phyloP scores from a whole-genome alignment of 169 alveolate genomes.

The Amoebophrya sp. region DNA sequence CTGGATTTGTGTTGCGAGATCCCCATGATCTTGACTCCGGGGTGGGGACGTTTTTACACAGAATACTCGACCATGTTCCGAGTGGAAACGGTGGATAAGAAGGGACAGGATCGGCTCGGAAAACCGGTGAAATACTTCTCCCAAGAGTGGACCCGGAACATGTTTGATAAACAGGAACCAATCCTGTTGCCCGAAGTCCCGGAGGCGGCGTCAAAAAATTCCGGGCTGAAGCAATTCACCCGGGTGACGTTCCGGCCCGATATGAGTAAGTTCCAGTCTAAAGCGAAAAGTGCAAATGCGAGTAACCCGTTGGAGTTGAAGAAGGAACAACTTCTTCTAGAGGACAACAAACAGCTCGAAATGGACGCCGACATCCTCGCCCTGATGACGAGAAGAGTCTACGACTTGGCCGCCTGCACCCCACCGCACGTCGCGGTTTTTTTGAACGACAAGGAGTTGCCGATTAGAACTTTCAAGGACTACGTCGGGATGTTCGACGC shows the following conservation, averaged over 20 bases:
- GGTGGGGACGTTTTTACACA: no score
- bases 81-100: conserved; percentile 83
- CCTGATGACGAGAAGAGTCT: conserved; percentile 88
- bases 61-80: conserved; percentile 77
- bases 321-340: neutral
- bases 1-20: no score
- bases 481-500: conserved; percentile 83
- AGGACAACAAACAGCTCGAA: neutral
- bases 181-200: conserved; percentile 29
- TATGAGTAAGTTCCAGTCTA: conserved; percentile 54
- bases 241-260: conserved; percentile 93
- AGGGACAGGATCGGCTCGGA: conserved; percentile 37
- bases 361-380: conserved; percentile 51
- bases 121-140: neutral
- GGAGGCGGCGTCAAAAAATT: neutral
- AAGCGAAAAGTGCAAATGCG: conserved; percentile 33
- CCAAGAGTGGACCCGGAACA: conserved; percentile 45
- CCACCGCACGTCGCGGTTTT: conserved; percentile 76
- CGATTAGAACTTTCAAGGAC: conserved; percentile 80
- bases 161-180: conserved; percentile 43
- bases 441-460: conserved; percentile 76
- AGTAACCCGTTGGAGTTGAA: neutral
- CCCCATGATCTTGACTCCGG: no score
- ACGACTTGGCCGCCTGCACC: conserved; percentile 94
- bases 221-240: conserved; percentile 41